Evolutionary conservation across 345 rosid species (phyloP).

Genomic region (Bruguiera sexangula): DNA sequence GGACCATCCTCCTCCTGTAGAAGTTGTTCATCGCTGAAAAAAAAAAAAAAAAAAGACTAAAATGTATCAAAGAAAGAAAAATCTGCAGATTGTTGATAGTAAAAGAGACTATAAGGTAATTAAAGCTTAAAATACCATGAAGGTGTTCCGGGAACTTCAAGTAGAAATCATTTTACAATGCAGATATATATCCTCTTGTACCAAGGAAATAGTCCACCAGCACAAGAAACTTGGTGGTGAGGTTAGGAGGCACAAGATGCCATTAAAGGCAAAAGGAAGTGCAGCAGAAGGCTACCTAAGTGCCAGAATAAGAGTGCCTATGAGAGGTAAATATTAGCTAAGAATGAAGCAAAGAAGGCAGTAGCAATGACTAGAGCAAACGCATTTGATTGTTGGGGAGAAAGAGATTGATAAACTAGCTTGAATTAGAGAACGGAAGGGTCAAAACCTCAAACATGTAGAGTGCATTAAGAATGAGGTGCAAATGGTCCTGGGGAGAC

Average conservation of each 20-base stretch:
- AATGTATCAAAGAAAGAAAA: neutral
- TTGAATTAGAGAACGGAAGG: neutral
- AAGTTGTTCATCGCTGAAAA: slow-evolving; percentile 73
- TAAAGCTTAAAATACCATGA: no score
- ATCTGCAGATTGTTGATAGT: no score
- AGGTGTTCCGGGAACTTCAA: no score
- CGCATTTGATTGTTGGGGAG: neutral
- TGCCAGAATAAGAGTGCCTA: neutral
- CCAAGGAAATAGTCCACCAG: neutral
- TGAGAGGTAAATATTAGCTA: neutral
- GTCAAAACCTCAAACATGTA: neutral
- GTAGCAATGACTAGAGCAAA: neutral
- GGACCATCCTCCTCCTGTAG: slow-evolving; percentile 83
- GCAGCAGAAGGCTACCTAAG: neutral
- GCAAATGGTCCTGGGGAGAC: neutral
- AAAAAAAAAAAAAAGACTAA: slow-evolving; percentile 17
- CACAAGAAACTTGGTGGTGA: neutral
- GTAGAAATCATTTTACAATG: no score
- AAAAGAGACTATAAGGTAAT: no score
- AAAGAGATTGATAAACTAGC: neutral
- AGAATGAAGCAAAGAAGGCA: neutral
- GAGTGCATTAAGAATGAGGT: neutral
- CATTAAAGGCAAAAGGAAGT: neutral
- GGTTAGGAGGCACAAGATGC: neutral
- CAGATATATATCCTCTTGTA: no score